phyloP scores from a whole-genome alignment of 2,329 filamentous ascomycete genomes.

The Cladophialophora exuberans region DNA sequence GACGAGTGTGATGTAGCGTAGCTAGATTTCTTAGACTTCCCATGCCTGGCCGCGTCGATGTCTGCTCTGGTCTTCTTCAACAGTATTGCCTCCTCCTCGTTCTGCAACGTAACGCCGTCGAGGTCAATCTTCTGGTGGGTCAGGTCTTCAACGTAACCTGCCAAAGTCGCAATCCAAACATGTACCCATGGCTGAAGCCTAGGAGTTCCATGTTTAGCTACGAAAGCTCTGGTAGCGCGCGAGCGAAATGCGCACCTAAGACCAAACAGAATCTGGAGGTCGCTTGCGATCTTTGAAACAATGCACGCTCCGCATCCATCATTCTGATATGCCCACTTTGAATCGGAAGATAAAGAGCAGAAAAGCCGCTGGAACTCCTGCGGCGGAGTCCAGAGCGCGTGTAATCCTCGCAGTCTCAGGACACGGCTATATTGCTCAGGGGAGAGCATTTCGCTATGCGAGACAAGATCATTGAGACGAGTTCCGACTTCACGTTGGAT shows the following conservation, averaged over 20 bases:
- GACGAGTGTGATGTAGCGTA: no score
- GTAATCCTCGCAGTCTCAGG: conserved; percentile 35
- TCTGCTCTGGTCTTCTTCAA: conserved; percentile 20
- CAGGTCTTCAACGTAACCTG: background rate
- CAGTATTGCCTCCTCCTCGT: conserved; percentile 9
- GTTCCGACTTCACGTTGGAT: conserved; percentile 31
- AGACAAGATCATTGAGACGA: conserved; percentile 28
- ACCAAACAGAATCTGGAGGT: conserved; percentile 36
- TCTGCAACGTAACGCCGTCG: conserved; percentile 11
- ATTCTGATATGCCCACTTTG: conserved; percentile 36
- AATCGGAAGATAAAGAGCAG: conserved; percentile 3
- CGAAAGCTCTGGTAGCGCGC: conserved; percentile 17
- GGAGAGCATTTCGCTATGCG: conserved; percentile 21
- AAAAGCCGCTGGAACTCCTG: conserved; percentile 18
- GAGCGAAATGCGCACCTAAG: conserved; percentile 34
- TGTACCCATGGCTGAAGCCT: conserved; percentile 24
- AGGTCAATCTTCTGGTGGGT: conserved; percentile 15
- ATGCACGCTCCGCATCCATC: conserved; percentile 45
- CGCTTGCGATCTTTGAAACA: conserved; percentile 37
- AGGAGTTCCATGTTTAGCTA: conserved; percentile 22
- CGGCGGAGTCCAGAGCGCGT: conserved; percentile 39
- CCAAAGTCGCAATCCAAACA: conserved; percentile 21
- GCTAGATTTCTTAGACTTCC: no score
- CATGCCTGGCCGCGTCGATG: conserved; percentile 13
- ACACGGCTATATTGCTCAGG: conserved; percentile 31